Base-by-base conservation (phyloP, 2,329 filamentous ascomycete genomes). In the Aspergillus versicolor region DNA sequence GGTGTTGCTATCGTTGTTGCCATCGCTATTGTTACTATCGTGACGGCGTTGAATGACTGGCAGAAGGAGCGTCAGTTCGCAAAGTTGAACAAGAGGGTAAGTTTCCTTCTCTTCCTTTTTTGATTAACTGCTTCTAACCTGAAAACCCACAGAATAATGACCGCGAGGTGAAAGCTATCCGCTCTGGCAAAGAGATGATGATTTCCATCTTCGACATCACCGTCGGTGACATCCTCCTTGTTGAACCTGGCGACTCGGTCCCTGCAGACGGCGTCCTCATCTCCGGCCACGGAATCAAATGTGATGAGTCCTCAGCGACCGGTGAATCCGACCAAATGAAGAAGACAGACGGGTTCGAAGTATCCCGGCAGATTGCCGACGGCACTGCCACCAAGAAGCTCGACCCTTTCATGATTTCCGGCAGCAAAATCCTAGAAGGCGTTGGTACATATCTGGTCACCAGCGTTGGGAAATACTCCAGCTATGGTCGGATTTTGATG, bases 321-420 rank as follows among this genome's bases (percentile, higher is more conserved):
- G 88, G 88, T 62, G 88, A 91, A 73, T 90, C 87, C 0, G 88
- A 91, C 64, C 81, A 87, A 50, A 82, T 90, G 70, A 87, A 85
- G 72, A 91, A 91, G 75, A 84, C 81, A 0, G 70, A 77, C 5
- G 86, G 82, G 12, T 78, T 84, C 17, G 82, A 85, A 59, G 85
- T 85, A 38, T 85, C 82, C 75, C 75, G 81, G 40, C 76, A 79
- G 3, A 77, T 88, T 27, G 75, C 82, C 48, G 77, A 80, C 8
- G 79, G 83, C 15, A 78, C 75, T 12, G 79, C 78, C 19, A 76
- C 77, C 4, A 82, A 79, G 58, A 82, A 85, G 47, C 74, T 87
- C 3, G 87, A 89, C 59, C 86, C 86, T 1, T 89, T 89, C 67
- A 83, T 97, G 66, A 90, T 96, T 64, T 96, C 92, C 30, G 92